Percentiles rank a stretch among this genome's conserved stretches.
phyloP scores from a whole-genome alignment of 495 filamentous ascomycete genomes.

The Astrothelium macrocarpum region DNA sequence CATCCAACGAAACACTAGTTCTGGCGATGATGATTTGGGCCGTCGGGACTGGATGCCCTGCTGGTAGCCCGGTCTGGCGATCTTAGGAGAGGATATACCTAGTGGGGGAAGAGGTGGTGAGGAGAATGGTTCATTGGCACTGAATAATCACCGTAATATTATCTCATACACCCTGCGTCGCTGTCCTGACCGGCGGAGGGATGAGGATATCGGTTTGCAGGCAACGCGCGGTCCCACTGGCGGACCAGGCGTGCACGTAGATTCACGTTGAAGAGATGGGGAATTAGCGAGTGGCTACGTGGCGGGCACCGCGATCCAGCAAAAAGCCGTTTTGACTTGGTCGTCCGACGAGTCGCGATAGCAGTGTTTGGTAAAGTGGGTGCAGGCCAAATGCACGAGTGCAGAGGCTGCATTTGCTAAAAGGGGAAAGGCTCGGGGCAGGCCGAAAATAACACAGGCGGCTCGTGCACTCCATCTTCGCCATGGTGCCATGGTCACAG shows the following conservation, averaged over 20 bases:
- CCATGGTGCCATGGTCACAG: neutral
- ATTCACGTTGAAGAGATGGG: no score
- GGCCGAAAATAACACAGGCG: conserved; percentile 5
- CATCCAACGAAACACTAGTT: neutral
- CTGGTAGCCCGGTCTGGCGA: neutral
- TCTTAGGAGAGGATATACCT: neutral
- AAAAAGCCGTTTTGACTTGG: neutral
- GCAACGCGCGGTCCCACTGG: no score
- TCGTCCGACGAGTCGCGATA: neutral
- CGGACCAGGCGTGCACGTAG: no score
- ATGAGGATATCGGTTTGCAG: no score
- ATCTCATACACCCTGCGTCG: neutral
- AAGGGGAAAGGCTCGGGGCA: neutral
- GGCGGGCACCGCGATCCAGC: neutral
- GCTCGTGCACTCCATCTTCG: conserved; percentile 2
- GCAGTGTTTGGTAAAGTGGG: neutral
- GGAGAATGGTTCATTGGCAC: neutral
- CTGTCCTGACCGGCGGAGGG: neutral
- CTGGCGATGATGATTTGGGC: conserved; percentile 1
- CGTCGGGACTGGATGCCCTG: neutral
- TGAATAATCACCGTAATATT: conserved; percentile 1
- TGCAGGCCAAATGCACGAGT: neutral
- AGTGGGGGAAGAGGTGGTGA: neutral
- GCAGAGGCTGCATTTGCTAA: neutral
- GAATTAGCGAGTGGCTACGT: neutral